Evolutionary conservation across 2,329 filamentous ascomycete genomes (phyloP).

Genomic region (Exophiala bonariae): DNA sequence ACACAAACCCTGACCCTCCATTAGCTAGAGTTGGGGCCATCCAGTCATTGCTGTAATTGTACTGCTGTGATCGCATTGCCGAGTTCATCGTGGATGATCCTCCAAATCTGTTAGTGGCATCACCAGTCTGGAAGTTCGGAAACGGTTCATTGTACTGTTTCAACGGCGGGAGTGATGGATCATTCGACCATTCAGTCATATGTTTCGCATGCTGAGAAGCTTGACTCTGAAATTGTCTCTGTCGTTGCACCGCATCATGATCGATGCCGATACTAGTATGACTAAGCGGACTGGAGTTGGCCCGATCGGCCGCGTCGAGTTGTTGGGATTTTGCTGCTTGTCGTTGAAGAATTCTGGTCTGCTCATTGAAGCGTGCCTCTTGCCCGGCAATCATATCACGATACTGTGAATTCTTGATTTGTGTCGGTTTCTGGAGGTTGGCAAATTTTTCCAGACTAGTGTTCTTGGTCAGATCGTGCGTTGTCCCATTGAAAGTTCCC

Average conservation of each 20-base stretch:
- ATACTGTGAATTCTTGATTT: constrained; percentile 22
- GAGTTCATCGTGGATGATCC: constrained; percentile 15
- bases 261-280: constrained; percentile 25
- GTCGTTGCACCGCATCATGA: constrained; percentile 25
- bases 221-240: constrained; percentile 27
- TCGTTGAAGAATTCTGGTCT: constrained; percentile 29
- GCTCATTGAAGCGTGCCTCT: constrained; percentile 28
- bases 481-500: constrained; percentile 20
- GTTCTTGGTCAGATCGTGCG: constrained; percentile 21
- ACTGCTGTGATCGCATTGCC: constrained; percentile 17
- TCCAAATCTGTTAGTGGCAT: constrained; percentile 8
- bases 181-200: constrained; percentile 25
- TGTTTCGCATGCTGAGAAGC: constrained; percentile 28
- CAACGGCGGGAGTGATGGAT: constrained; percentile 22
- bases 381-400: constrained; percentile 24
- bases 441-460: constrained; percentile 14
- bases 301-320: constrained; percentile 14
- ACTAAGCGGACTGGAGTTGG: background rate
- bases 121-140: constrained; percentile 11
- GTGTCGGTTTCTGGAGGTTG: constrained; percentile 12
- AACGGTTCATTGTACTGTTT: constrained; percentile 21
- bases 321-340: constrained; percentile 25
- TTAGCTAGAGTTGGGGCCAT: constrained; percentile 18
- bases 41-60: constrained; percentile 27
- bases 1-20: constrained; percentile 7